Base-by-base conservation (phyloP, 129 eudicot species). In the Flaveria brownii region DNA sequence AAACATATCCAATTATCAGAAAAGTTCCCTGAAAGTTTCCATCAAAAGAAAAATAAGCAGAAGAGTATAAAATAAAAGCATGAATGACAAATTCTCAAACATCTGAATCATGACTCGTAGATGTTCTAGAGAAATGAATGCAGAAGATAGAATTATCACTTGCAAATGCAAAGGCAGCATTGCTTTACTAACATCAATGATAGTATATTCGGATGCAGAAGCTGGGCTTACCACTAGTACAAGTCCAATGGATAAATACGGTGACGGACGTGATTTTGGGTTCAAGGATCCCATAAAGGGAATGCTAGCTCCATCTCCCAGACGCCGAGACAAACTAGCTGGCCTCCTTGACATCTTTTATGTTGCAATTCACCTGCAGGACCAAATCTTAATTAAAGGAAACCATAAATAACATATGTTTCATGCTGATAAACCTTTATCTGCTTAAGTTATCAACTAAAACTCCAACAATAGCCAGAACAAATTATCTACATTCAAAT, bases 291-390 rank as follows among this genome's bases (percentile, higher is more conserved):
- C 96, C 83, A 78, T 83, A 80, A 88, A 87, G 4, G 98, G 91
- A 70, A 93, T 74, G 78, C 88, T 68, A 67, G 79, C 88, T 61
- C 86, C 86, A 77, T 88, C 98, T 46, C 83, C 90, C 67, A 88
- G 75, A 17, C 96, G 92, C 17, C 98, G 86, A 72, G 92, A 66
- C 62, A 91, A 75, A 81, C 84, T 86, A 71, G 77, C 81, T 28
- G 97, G 91, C 88, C 98, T 85, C 68, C 97, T 90, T 70, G 97
- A 93, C 98, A 90, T 90, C 14, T 76, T 76, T 84, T 77, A n/a
- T 45, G 78, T 55, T 41, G 23, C 50, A 56, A 54, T 30, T 17
- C 72, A 57, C 85, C 86, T 88, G 86, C 82, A 76, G 55, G 11
- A 72, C 45, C 39, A 62, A 50, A 11, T n/a, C 51, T 60, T 67